Base-by-base conservation (phyloP, 2,329 filamentous ascomycete species). In the Exophiala mesophila region DNA sequence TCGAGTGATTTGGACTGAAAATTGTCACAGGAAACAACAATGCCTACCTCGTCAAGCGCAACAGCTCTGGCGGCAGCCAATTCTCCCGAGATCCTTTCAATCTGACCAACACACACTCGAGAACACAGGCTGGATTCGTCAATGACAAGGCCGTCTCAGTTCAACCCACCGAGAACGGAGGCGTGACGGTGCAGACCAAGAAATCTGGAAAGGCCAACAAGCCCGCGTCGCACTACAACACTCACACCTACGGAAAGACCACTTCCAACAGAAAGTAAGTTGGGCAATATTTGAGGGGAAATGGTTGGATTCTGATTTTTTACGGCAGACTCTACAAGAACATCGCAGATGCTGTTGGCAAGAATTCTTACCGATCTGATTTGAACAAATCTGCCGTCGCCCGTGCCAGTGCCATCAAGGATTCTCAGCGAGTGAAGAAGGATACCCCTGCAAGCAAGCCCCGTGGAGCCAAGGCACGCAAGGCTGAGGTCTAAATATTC, bases 61-160 rank as follows among this genome's bases (percentile, higher is more conserved):
- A 80, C 66, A 71, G 73, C 61, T 76, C 76, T 63, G 88, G 86
- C 64, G 85, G 86, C 68, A 76, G 85, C 60, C 85, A 86, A 72
- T 88, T 98, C 79, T 97, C 90, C 59, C 85, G 85, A 61, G 90
- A 97, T 68, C 87, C 89, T 62, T 73, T 96, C 59, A 98, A 97
- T 81, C 72, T 97, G 71, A 77, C 73, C 69, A 97, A 96, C 83
- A 76, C 83, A 72, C 84, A 94, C 77, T 82, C 78, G 61, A 85
- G 87, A 75, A 97, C 94, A 83, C 80, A 95, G 71, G 86, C 86
- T 62, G 92, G 92, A 64, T 94, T 88, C 71, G 81, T 87, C 71
- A 95, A 94, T 77, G 79, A 83, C 68, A 92, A 95, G 88, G 89
- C 92, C 60, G 73, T 97, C 63, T 88, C 89, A 65, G 73, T 98